Percentiles rank a stretch among this genome's conserved stretches.
Evolutionary conservation across 352 stramenopile genomes (phyloP).

Genomic region (Globisporangium spinosum): DNA sequence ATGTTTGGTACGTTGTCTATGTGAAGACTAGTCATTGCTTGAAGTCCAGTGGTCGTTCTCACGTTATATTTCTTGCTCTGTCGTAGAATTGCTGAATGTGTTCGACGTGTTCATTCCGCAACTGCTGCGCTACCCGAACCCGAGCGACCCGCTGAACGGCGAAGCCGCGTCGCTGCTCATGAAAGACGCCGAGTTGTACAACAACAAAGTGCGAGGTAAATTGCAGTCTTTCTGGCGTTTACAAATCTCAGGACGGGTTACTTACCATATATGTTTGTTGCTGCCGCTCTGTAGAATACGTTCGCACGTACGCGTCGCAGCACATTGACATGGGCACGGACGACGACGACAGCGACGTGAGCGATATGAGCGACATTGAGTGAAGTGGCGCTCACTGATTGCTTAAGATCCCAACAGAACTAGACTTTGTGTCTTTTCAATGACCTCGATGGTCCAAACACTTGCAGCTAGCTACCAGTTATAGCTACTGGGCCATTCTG

Average conservation of each 20-base stretch:
- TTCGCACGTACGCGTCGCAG: conserved; percentile 73
- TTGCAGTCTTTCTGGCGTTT: neutral
- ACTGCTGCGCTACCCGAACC: conserved; percentile 91
- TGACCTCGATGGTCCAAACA: neutral
- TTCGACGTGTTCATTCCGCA: conserved; percentile 93
- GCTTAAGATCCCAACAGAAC: neutral
- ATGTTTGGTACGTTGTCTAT: conserved; percentile 77
- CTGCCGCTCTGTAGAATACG: conserved; percentile 50
- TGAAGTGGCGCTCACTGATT: neutral
- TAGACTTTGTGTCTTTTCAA: conserved; percentile 10
- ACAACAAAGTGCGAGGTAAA: conserved; percentile 84
- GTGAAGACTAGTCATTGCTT: neutral
- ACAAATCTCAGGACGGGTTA: neutral
- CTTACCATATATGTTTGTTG: neutral
- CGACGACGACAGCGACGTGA: conserved; percentile 78
- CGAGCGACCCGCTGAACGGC: conserved; percentile 89
- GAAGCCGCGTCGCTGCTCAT: conserved; percentile 88
- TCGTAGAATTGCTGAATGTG: conserved; percentile 89
- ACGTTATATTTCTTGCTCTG: conserved; percentile 6
- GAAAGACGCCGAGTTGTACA: conserved; percentile 86
- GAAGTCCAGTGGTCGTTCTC: neutral
- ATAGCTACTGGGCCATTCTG: conserved; percentile 1
- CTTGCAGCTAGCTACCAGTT: neutral
- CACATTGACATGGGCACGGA: conserved; percentile 67
- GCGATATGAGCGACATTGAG: conserved; percentile 82